These are phyloP conservation scores for Dendrocalamus sinicus DNA, from an alignment of 176 grass and related monocot genomes.

Conservation along the genomic window DNA sequence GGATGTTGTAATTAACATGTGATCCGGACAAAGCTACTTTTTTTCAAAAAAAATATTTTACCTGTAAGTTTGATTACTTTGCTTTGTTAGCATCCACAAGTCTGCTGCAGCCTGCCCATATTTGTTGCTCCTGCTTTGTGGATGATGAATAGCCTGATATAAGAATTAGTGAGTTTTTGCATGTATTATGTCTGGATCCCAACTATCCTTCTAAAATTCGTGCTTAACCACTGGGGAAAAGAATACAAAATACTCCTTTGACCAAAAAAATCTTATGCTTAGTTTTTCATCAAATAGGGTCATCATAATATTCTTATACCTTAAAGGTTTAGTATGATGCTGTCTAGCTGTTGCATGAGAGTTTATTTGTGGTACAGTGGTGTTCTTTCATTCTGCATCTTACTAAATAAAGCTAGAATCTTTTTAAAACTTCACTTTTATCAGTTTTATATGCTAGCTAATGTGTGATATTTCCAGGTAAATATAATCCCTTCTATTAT, in stretches of 20 bases:
- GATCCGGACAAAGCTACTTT: background rate
- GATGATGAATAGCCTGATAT: background rate
- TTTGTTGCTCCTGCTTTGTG: background rate
- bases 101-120: background rate
- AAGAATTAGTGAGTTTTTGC: background rate
- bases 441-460: background rate
- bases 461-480: background rate
- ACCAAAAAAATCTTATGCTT: background rate
- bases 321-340: background rate
- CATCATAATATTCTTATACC: background rate
- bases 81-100: background rate
- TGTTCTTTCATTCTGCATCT: background rate
- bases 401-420: background rate
- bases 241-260: background rate
- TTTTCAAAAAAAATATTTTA: background rate
- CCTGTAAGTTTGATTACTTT: background rate
- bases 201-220: background rate
- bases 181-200: background rate
- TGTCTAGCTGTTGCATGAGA: background rate
- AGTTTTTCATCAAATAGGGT: background rate
- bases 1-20: background rate
- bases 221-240: background rate
- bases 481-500: background rate
- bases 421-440: background rate
- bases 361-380: background rate